Conservation (phyloP, 1,139 yeast genomes). For the Suhomyces bribrorum region DNA sequence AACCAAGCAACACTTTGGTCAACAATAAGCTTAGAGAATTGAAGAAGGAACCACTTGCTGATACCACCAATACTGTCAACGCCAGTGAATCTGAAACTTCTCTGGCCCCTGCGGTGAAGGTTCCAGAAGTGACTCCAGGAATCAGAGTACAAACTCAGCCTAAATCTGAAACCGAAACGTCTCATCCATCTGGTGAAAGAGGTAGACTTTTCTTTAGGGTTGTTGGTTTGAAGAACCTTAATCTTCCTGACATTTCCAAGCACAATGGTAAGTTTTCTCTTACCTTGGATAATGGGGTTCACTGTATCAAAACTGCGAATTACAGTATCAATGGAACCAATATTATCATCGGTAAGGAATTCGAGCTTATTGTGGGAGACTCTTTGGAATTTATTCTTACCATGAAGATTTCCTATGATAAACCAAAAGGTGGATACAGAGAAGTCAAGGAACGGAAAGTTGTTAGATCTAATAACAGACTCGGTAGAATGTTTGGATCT, state of each 20-base stretch:
- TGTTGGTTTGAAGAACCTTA: slow-evolving; percentile 56
- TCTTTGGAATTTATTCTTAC: slow-evolving; percentile 72
- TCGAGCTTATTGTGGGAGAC: slow-evolving; percentile 73
- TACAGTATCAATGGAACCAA: slow-evolving; percentile 44
- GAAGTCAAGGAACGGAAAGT: slow-evolving; percentile 58
- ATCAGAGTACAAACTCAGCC: slow-evolving; percentile 16
- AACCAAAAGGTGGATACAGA: slow-evolving; percentile 53
- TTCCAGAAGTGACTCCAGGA: slow-evolving; percentile 8
- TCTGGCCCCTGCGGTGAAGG: neutral
- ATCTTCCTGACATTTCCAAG: slow-evolving; percentile 54
- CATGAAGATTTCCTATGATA: slow-evolving; percentile 62
- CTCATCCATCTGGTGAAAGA: slow-evolving; percentile 41
- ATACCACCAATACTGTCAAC: neutral
- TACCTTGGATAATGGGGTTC: slow-evolving; percentile 86
- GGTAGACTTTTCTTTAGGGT: slow-evolving; percentile 77
- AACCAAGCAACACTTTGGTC: slow-evolving; percentile 4
- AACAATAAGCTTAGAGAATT: slow-evolving; percentile 10
- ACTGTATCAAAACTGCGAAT: slow-evolving; percentile 76
- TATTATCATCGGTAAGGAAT: slow-evolving; percentile 70
- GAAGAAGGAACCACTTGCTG: slow-evolving; percentile 3
- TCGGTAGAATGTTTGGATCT: slow-evolving; percentile 51
- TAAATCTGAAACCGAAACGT: slow-evolving; percentile 1
- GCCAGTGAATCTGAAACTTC: neutral
- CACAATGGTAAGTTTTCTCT: slow-evolving; percentile 68
- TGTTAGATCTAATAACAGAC: slow-evolving; percentile 46